Conservation (phyloP, 208 protist genomes). For the Trypanosoma rangeli region DNA sequence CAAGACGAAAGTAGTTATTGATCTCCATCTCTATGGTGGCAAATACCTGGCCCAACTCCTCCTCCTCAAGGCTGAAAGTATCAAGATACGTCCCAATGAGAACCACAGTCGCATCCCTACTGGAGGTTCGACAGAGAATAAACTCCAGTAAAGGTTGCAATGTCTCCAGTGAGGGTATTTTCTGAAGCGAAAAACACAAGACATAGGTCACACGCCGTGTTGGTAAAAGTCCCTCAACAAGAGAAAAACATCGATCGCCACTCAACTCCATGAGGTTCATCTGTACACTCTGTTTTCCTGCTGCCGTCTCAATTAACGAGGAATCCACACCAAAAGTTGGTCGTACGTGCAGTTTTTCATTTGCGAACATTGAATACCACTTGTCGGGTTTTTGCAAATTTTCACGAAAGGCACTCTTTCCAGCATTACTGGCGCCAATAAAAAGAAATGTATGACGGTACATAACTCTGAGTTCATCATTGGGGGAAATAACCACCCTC, state of each 20-base stretch:
- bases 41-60: constrained; percentile 34
- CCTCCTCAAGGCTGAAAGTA: neutral
- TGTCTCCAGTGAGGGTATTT: constrained; percentile 33
- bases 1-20: constrained; percentile 59
- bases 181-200: constrained; percentile 66
- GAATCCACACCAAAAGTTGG: constrained; percentile 33
- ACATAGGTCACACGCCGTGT: constrained; percentile 69
- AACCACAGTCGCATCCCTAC: constrained; percentile 27
- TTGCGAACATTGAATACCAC: constrained; percentile 52
- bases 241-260: constrained; percentile 60
- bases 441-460: constrained; percentile 78
- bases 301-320: constrained; percentile 13
- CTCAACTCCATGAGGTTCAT: constrained; percentile 69
- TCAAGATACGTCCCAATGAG: constrained; percentile 47
- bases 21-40: constrained; percentile 61
- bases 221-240: constrained; percentile 63
- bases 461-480: constrained; percentile 32
- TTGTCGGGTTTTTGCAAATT: constrained; percentile 55
- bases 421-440: constrained; percentile 45
- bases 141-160: constrained; percentile 59
- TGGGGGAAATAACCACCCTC: constrained; percentile 3
- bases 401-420: constrained; percentile 57
- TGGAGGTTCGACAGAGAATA: constrained; percentile 64
- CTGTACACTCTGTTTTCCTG: constrained; percentile 24
- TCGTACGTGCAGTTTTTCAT: constrained; percentile 11